Conservation (phyloP, 1,139 yeast genomes). For the Kodamaea fungicola region DNA sequence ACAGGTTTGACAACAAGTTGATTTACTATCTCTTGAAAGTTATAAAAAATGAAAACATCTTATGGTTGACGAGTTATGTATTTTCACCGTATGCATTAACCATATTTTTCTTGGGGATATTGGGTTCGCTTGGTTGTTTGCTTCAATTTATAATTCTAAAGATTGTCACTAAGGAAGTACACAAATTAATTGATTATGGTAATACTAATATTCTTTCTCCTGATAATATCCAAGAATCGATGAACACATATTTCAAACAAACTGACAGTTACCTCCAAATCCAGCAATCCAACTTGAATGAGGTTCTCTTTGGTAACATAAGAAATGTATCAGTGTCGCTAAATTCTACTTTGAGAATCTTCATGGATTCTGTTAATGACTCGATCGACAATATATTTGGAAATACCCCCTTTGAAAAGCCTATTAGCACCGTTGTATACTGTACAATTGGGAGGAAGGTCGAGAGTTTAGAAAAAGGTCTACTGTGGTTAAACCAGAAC, state of each 20-base stretch:
- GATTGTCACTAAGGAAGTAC: constrained; percentile 11
- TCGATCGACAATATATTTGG: constrained; percentile 50
- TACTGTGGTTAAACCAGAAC: constrained; percentile 73
- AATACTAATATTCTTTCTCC: neutral
- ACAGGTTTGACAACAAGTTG: constrained; percentile 16
- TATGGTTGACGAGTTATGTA: constrained; percentile 52
- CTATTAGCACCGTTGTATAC: constrained; percentile 64
- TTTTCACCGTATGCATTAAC: constrained; percentile 45
- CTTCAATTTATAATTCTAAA: constrained; percentile 44
- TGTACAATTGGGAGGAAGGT: constrained; percentile 80
- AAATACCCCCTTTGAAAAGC: constrained; percentile 60
- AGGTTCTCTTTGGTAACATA: constrained; percentile 65
- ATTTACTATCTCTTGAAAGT: constrained; percentile 13
- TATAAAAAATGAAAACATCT: constrained; percentile 1
- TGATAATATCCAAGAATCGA: constrained; percentile 4
- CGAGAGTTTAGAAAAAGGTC: constrained; percentile 59
- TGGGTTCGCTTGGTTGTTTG: constrained; percentile 46
- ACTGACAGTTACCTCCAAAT: constrained; percentile 22
- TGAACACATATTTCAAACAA: constrained; percentile 15
- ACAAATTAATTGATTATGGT: neutral
- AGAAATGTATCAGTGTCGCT: constrained; percentile 51
- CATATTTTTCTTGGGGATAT: constrained; percentile 42
- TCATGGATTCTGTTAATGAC: constrained; percentile 25
- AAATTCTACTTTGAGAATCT: constrained; percentile 50
- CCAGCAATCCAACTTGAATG: constrained; percentile 49